Evolutionary conservation across 805 yeast genomes (phyloP), one percentile per base, ranked within the genome.

Genomic region (Zygosaccharomyces siamensis): DNA sequence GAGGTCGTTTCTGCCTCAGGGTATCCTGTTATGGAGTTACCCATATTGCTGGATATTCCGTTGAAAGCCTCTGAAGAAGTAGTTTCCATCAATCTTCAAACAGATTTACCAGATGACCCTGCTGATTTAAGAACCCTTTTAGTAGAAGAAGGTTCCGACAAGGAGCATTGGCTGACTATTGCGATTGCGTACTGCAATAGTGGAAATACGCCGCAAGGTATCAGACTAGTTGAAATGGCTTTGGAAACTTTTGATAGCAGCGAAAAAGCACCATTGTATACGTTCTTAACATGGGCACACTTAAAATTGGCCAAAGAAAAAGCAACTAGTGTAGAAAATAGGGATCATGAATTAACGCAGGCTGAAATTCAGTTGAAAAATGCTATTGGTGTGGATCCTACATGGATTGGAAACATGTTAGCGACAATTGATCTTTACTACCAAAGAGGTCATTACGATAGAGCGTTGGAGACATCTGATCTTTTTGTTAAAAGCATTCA

Each of bases 71-170:
- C 83, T 49, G 86, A 84, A 59, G 96, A 89, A 69, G 86, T 88
- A 52, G 96, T 92, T 54, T 84, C 88, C 45, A 79, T 93, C 57
- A 92, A 89, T 60, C 75, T 86, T 51, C 78, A 78, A 45, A 81
- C 82, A 31, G 98, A 92, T 61, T 73, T 89, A 48, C 95, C 96
- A 4, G 96, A 87, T 20, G 96, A 92, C 64, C 87, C 96, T 4
- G 76, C 80, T 39, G 98, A 93, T 61, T 74, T 93, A 53, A 81
- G 86, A 55, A 78, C 80, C 24, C 77, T 92, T 53, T 72, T 93
- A 53, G 84, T 86, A 53, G 87, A 86, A 55, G 98, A 93, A 69
- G 79, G 78, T 48, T 83, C 92, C 43, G 81, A 78, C 20, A 73
- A 77, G 47, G 82, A 83, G 61, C 87, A 81, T 69, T 93, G 99